Conservation (phyloP, 2,329 filamentous ascomycete genomes). For the Apiospora arundinis region DNA sequence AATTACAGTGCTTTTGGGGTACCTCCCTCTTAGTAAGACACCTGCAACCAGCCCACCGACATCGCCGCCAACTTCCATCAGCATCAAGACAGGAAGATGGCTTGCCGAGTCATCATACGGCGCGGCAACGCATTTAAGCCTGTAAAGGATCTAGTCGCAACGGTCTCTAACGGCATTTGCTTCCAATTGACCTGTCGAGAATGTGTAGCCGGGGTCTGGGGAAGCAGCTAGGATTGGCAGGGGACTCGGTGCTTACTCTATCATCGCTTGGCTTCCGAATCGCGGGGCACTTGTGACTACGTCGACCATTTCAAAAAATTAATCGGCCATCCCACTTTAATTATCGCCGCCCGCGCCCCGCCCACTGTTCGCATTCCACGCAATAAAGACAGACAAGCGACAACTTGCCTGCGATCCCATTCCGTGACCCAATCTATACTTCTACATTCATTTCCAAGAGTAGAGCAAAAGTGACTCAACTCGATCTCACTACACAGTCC, state of each 20-base stretch:
- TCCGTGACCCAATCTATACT: background rate
- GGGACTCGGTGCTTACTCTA: background rate
- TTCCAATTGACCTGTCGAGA: background rate
- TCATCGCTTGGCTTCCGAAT: slow-evolving; percentile 5
- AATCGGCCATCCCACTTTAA: slow-evolving; percentile 17
- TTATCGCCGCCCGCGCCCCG: slow-evolving; percentile 3
- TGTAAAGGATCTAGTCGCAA: background rate
- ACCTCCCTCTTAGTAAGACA: background rate
- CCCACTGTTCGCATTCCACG: background rate
- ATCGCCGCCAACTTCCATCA: background rate
- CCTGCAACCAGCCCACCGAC: background rate
- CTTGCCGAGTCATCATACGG: background rate
- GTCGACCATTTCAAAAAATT: slow-evolving; percentile 13
- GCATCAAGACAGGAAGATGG: background rate
- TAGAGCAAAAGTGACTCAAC: background rate
- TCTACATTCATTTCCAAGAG: background rate
- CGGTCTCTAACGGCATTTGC: background rate
- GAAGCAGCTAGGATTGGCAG: background rate
- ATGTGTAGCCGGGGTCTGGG: background rate
- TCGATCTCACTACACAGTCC: background rate
- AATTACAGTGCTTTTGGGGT: background rate
- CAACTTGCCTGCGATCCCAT: background rate
- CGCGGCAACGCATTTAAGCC: background rate
- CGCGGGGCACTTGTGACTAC: slow-evolving; percentile 13
- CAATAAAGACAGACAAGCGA: background rate